A percentile compares a stretch with the other conserved stretches of the same genome.
Evolutionary conservation across 179 eudicot genomes (phyloP).

Genomic region (Nepenthes alata): DNA sequence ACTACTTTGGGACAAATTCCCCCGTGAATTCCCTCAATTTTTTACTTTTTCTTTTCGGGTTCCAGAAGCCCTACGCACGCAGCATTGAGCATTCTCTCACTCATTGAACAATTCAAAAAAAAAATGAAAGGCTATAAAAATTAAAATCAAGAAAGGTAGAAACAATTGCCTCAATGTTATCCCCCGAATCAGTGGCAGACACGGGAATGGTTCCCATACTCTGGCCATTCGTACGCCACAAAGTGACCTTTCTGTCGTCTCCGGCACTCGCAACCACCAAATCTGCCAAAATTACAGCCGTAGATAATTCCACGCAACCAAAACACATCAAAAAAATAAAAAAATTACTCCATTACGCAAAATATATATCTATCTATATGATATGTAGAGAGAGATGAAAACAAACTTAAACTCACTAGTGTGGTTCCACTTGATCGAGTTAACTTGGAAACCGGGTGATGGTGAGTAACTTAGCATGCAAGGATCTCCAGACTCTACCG

Average conservation of each 20-base stretch:
- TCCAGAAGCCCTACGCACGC: no score
- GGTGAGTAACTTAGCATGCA: constrained; percentile 60
- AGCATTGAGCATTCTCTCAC: not conserved
- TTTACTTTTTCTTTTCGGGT: no score
- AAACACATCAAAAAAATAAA: not conserved
- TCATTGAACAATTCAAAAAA: not conserved
- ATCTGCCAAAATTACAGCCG: constrained; percentile 31
- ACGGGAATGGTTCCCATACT: constrained; percentile 62
- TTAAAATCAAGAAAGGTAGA: not conserved
- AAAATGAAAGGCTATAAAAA: not conserved
- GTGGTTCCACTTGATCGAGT: constrained; percentile 88
- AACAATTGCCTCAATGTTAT: constrained; percentile 48
- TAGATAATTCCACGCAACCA: not conserved
- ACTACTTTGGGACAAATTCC: no score
- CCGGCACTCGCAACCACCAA: constrained; percentile 97
- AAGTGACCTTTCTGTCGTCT: constrained; percentile 63
- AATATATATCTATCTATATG: not conserved
- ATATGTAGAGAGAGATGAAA: no score
- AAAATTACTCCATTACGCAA: not conserved
- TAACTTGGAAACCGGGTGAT: constrained; percentile 49
- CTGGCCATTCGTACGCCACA: constrained; percentile 77
- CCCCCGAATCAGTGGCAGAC: constrained; percentile 40
- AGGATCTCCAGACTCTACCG: constrained; percentile 62
- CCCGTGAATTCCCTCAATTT: no score
- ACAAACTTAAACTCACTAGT: constrained; percentile 33